Conservation (phyloP, 192 early-diverging fungal species). For the Coemansia sp. region DNA sequence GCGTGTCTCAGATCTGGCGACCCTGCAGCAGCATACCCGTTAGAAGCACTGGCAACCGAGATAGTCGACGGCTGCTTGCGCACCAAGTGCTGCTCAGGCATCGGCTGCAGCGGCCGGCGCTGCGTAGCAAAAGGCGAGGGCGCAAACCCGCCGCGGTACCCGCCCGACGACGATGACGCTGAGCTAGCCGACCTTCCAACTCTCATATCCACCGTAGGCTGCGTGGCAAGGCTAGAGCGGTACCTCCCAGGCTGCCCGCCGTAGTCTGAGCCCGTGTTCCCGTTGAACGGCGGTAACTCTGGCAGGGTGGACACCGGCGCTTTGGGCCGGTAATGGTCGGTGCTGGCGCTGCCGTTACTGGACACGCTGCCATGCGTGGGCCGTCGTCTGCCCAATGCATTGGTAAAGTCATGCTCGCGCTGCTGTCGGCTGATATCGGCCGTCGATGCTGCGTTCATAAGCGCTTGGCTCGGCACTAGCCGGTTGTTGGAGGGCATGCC, state of each 20-base stretch:
- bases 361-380: slow-evolving; percentile 38
- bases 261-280: slow-evolving; percentile 16
- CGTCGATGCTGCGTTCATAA: slow-evolving; percentile 43
- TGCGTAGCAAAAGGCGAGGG: slow-evolving; percentile 33
- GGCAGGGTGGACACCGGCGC: slow-evolving; percentile 8
- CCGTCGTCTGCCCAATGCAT: slow-evolving; percentile 45
- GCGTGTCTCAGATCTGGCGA: slow-evolving; percentile 24
- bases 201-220: slow-evolving; percentile 30
- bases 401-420: slow-evolving; percentile 52
- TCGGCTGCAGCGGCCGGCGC: slow-evolving; percentile 31
- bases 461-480: slow-evolving; percentile 38
- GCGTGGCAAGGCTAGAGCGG: slow-evolving; percentile 7
- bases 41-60: slow-evolving; percentile 21
- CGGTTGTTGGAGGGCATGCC: slow-evolving; percentile 45
- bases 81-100: slow-evolving; percentile 26
- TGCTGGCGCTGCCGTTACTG: slow-evolving; percentile 23
- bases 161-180: slow-evolving; percentile 36
- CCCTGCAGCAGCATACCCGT: slow-evolving; percentile 7
- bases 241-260: slow-evolving; percentile 7
- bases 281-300: slow-evolving; percentile 38
- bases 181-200: slow-evolving; percentile 48
- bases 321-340: slow-evolving; percentile 10
- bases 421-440: slow-evolving; percentile 39
- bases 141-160: slow-evolving; percentile 30
- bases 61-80: slow-evolving; percentile 47